Evolutionary conservation across 192 early-diverging fungal species (phyloP), one percentile per base, ranked within the genome.

Genomic region (Backusella westeae): DNA sequence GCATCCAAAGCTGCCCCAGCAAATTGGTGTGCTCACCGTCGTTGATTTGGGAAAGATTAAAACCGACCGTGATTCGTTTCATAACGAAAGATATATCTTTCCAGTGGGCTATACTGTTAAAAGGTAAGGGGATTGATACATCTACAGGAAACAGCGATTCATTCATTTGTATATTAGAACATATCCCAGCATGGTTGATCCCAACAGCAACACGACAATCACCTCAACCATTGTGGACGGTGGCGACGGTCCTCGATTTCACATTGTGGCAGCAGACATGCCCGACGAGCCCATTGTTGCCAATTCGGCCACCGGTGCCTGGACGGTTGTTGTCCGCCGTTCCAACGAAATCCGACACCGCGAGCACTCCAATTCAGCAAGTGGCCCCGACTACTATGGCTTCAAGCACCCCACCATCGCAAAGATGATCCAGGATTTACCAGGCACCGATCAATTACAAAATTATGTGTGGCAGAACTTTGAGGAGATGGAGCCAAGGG

Each of bases 341-440:
- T 93, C 93, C 6, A 94, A 98, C 81, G 87, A 87, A 23, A 87
- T 98, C 67, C 87, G 95, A 34, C 85, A 92, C 34, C 89, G 91
- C 8, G 92, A 95, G 38, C 91, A 93, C 59, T 90, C 91, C 10
- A 94, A 93, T 77, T 94, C 93, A 34, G 93, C 93, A 0, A 92
- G 90, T 9, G 95, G 96, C 9, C 95, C 95, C 5, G 96, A 98
- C 73, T 96, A 94, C 75, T 98, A 93, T 85, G 96, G 96, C 0
- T 93, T 98, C 67, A 90, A 94, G 15, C 91, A 95, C 65, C 93
- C 93, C 3, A 96, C 94, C 12, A 92, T 98, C 67, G 87, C 89
- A 8, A 93, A 91, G 73, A 86, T 95, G 87, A 93, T 98, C 21
- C 96, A 98, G 77, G 95, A 94, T 72, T 81, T 98, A 32, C 95